Conservation (phyloP, 2,329 filamentous ascomycete genomes). For the Beauveria medogensis region DNA sequence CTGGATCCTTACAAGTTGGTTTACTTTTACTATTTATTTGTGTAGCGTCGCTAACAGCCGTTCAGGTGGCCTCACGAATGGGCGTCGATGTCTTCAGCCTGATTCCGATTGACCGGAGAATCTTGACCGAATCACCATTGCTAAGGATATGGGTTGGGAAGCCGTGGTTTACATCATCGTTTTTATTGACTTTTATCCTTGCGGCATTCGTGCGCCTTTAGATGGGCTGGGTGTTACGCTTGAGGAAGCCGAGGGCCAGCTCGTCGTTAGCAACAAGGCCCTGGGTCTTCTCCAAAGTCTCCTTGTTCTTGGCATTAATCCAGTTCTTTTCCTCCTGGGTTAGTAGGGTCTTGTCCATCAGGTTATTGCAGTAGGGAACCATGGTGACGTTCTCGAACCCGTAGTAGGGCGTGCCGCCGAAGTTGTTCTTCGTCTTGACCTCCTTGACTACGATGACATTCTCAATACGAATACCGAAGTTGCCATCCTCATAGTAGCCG, state of each 20-base stretch:
- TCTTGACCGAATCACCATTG: slow-evolving; percentile 30
- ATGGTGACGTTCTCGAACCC: slow-evolving; percentile 97
- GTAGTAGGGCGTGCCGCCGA: slow-evolving; percentile 88
- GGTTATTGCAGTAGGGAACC: slow-evolving; percentile 85
- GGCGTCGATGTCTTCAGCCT: slow-evolving; percentile 33
- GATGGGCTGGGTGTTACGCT: slow-evolving; percentile 67
- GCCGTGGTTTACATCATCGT: slow-evolving; percentile 59
- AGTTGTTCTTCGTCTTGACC: slow-evolving; percentile 76
- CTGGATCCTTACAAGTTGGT: slow-evolving; percentile 55
- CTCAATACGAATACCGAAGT: slow-evolving; percentile 92
- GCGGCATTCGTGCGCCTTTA: slow-evolving; percentile 44
- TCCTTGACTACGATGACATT: slow-evolving; percentile 90
- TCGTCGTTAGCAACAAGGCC: slow-evolving; percentile 66
- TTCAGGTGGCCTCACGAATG: slow-evolving; percentile 34
- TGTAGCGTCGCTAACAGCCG: background rate
- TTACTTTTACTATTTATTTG: background rate
- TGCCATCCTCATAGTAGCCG: slow-evolving; percentile 93
- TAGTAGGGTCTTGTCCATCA: slow-evolving; percentile 70
- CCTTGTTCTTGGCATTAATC: slow-evolving; percentile 77
- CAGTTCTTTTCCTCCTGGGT: slow-evolving; percentile 70
- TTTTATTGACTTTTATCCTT: slow-evolving; percentile 64
- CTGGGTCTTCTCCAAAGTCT: slow-evolving; percentile 76
- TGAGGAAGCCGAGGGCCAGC: slow-evolving; percentile 69
- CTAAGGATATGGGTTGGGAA: slow-evolving; percentile 46
- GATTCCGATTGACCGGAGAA: slow-evolving; percentile 28